Percentiles rank a stretch among this genome's conserved stretches.
phyloP scores from a whole-genome alignment of 1,284 basidiomycete species.

The Mrakiaceae sp. region DNA sequence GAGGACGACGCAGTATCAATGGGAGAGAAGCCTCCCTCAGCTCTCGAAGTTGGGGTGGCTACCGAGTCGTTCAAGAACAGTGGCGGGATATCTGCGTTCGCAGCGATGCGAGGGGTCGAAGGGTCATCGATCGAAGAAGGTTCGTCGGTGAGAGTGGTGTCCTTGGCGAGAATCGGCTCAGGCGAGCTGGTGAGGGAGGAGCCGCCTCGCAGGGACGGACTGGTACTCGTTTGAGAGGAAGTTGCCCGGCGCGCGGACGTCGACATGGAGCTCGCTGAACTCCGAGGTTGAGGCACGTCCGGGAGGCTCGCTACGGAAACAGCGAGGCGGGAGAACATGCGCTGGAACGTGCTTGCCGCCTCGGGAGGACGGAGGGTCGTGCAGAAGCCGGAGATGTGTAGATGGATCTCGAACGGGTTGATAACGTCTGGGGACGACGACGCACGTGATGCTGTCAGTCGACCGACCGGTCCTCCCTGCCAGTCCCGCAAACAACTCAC shows the following conservation, averaged over 20 bases:
- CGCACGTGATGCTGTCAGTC: background rate
- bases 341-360: slow-evolving; percentile 56
- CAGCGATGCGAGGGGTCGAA: no score
- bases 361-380: slow-evolving; percentile 50
- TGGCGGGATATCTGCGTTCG: no score
- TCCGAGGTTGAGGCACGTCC: slow-evolving; percentile 34
- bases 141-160: background rate
- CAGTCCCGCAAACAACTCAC: background rate
- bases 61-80: no score
- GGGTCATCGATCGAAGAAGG: background rate
- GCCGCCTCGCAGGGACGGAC: background rate
- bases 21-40: background rate
- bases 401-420: slow-evolving; percentile 49
- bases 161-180: background rate
- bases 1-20: slow-evolving; percentile 14
- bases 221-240: background rate
- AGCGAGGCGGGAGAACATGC: slow-evolving; percentile 61
- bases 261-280: background rate
- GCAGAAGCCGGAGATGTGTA: slow-evolving; percentile 65
- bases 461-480: background rate
- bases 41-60: background rate
- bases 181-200: background rate
- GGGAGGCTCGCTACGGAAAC: slow-evolving; percentile 58
- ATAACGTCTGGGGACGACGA: slow-evolving; percentile 11
- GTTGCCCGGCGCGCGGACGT: background rate